Evolutionary conservation across 2,329 filamentous ascomycete species (phyloP).

Genomic region (Calonectria pseudoturangicola): DNA sequence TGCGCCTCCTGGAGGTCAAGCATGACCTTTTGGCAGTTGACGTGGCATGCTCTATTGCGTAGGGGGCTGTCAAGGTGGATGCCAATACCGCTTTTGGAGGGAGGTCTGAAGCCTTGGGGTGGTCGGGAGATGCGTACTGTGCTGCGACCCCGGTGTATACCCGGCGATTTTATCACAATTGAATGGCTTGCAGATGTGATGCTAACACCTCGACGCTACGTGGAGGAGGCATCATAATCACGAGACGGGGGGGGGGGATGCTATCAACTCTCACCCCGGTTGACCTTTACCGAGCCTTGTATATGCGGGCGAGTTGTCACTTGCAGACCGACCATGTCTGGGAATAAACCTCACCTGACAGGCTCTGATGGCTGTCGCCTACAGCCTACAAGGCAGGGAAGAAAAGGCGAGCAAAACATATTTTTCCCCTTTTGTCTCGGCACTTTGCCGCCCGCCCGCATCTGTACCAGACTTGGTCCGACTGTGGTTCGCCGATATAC

Average conservation of each 20-base stretch:
- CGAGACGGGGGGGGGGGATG: conserved; percentile 1
- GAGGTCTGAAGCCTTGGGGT: conserved; percentile 24
- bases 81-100: conserved; percentile 22
- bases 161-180: conserved; percentile 20
- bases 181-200: conserved; percentile 29
- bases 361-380: neutral
- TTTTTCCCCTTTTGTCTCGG: conserved; percentile 17
- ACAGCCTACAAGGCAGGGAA: conserved; percentile 4
- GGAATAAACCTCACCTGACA: conserved; percentile 28
- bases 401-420: conserved; percentile 7
- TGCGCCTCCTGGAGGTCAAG: conserved; percentile 24
- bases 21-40: conserved; percentile 47
- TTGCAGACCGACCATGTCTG: conserved; percentile 33
- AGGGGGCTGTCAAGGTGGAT: conserved; percentile 25
- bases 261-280: conserved; percentile 3
- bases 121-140: conserved; percentile 2
- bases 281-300: conserved; percentile 27
- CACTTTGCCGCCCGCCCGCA: conserved; percentile 28
- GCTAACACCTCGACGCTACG: neutral
- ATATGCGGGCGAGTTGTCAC: conserved; percentile 35
- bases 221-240: conserved; percentile 25
- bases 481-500: conserved; percentile 27
- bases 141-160: conserved; percentile 18
- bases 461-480: conserved; percentile 30
- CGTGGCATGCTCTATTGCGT: conserved; percentile 49